Percentiles rank a stretch among this genome's conserved stretches.
Conservation (phyloP, 1,139 yeast species). For the Lodderomyces parapsilosis region DNA sequence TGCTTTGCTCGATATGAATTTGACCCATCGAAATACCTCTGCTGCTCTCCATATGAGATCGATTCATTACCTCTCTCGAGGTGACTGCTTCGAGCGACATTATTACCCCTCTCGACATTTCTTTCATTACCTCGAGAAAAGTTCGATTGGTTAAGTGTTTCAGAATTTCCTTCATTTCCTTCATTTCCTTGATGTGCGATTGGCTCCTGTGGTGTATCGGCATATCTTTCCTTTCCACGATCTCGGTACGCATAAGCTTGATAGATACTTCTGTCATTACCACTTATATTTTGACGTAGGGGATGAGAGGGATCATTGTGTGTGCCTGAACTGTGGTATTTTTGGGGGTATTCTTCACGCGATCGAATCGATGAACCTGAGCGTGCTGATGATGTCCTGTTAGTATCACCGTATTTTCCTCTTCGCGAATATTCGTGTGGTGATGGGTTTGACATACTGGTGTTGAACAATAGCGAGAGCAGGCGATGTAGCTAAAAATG, state of each 20-base stretch:
- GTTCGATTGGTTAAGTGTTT: too few relatives aligned
- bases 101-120: too few relatives aligned
- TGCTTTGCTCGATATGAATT: background rate
- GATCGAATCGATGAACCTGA: slow-evolving; percentile 1
- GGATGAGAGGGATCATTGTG: background rate
- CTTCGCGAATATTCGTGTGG: slow-evolving; percentile 6
- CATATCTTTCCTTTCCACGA: slow-evolving; percentile 3
- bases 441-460: slow-evolving; percentile 12
- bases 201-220: background rate
- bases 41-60: slow-evolving; percentile 1
- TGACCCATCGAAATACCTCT: background rate
- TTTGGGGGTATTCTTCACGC: background rate
- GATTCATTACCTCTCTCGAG: background rate
- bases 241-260: slow-evolving; percentile 1
- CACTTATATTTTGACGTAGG: background rate
- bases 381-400: slow-evolving; percentile 8
- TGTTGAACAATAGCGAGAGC: background rate
- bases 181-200: background rate
- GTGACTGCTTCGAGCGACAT: too few relatives aligned
- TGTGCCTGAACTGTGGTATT: background rate
- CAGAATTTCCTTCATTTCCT: too few relatives aligned
- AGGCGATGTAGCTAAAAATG: background rate
- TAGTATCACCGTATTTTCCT: slow-evolving; percentile 10
- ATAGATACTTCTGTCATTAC: background rate
- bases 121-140: too few relatives aligned